Conservation (phyloP, 164 flowering plant species). For the Houttuynia cordata region DNA sequence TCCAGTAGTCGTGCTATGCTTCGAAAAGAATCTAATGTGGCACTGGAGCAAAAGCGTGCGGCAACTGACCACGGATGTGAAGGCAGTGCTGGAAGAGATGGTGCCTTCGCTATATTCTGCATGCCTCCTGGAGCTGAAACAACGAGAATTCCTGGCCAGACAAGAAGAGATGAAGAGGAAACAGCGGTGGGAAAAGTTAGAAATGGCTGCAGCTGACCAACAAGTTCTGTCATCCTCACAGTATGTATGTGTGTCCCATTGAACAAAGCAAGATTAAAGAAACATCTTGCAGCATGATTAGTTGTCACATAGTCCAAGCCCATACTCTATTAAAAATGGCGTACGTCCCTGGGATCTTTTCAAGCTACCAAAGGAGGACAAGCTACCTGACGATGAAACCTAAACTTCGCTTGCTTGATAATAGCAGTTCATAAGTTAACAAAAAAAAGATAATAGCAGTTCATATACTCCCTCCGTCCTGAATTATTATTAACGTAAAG, state of each 20-base stretch:
- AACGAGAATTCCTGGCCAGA: constrained; percentile 13
- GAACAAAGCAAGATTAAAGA: neutral
- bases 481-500: too few relatives aligned
- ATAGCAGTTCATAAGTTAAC: too few relatives aligned
- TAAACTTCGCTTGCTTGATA: too few relatives aligned
- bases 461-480: too few relatives aligned
- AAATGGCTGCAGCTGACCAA: constrained; percentile 29
- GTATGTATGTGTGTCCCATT: constrained; percentile 5
- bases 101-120: constrained; percentile 36
- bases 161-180: constrained; percentile 33
- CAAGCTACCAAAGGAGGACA: too few relatives aligned
- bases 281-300: too few relatives aligned
- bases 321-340: too few relatives aligned
- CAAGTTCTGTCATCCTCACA: constrained; percentile 1
- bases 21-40: constrained; percentile 53
- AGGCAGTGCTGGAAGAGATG: constrained; percentile 50
- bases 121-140: constrained; percentile 24
- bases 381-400: too few relatives aligned
- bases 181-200: constrained; percentile 42
- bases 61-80: constrained; percentile 44
- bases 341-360: too few relatives aligned
- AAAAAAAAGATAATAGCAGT: too few relatives aligned
- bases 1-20: constrained; percentile 40
- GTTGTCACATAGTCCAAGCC: too few relatives aligned
- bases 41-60: constrained; percentile 62